Evolutionary conservation across 2,329 filamentous ascomycete genomes (phyloP).

Genomic region (Hymenoscyphus fraxineus): DNA sequence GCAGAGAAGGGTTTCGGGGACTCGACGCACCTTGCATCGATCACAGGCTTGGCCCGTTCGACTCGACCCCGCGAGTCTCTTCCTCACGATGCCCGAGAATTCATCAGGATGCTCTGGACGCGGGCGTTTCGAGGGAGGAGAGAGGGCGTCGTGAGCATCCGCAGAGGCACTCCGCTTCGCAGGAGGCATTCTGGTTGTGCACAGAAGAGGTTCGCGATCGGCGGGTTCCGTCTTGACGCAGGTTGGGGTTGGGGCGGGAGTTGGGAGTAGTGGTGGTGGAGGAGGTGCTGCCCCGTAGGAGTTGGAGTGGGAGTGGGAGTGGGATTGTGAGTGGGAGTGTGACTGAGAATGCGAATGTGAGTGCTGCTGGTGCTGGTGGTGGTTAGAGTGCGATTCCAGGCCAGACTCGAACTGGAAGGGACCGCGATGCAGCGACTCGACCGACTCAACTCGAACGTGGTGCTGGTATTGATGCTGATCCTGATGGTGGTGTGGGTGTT

Average conservation of each 20-base stretch:
- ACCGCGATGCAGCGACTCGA: too few relatives aligned
- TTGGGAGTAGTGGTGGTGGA: constrained; percentile 25
- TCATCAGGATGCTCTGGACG: constrained; percentile 33
- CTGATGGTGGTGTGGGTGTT: too few relatives aligned
- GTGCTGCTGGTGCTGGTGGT: too few relatives aligned
- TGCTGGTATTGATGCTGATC: too few relatives aligned
- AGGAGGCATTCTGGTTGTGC: constrained; percentile 11
- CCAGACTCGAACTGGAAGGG: too few relatives aligned
- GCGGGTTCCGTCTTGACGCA: constrained; percentile 15
- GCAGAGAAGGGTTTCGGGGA: not conserved
- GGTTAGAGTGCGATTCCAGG: too few relatives aligned
- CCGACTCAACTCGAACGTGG: too few relatives aligned
- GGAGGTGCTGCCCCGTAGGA: not conserved
- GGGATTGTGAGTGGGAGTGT: not conserved
- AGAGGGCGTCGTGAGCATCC: constrained; percentile 16
- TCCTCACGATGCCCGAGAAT: constrained; percentile 44
- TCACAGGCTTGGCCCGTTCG: constrained; percentile 84
- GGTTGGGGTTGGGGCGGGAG: not conserved
- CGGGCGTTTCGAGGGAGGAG: constrained; percentile 23
- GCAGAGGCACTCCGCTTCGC: constrained; percentile 15
- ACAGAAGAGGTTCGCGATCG: constrained; percentile 2
- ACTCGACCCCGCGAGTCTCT: constrained; percentile 50
- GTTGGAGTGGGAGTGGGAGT: not conserved
- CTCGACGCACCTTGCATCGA: constrained; percentile 68
- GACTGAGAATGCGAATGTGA: not conserved